Evolutionary conservation across 2,329 filamentous ascomycete species (phyloP).

Genomic region (Sporothrix pseudoabietina): DNA sequence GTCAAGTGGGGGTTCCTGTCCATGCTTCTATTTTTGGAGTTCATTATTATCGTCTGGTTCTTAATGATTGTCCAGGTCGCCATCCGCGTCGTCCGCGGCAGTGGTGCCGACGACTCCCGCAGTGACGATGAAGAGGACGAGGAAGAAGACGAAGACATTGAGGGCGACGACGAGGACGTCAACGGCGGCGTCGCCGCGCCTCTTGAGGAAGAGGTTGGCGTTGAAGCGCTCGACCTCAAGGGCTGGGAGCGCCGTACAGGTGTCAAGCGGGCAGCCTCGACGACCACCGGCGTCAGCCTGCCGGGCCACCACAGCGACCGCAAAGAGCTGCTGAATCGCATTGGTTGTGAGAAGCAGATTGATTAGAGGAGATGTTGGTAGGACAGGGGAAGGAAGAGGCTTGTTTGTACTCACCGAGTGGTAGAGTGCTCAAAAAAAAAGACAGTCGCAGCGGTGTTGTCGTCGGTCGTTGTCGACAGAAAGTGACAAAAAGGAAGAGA

Average conservation of each 20-base stretch:
- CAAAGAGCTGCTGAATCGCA: slow-evolving; percentile 78
- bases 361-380: slow-evolving; percentile 42
- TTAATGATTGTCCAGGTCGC: slow-evolving; percentile 83
- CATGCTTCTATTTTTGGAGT: slow-evolving; percentile 75
- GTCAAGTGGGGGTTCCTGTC: slow-evolving; percentile 78
- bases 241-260: slow-evolving; percentile 62
- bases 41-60: slow-evolving; percentile 83
- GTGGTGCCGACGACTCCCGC: slow-evolving; percentile 78
- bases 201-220: slow-evolving; percentile 74
- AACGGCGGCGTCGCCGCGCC: slow-evolving; percentile 57
- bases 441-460: neutral
- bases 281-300: slow-evolving; percentile 64
- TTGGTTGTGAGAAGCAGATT: slow-evolving; percentile 78
- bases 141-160: slow-evolving; percentile 57
- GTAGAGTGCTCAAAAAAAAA: no score
- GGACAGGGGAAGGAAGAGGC: neutral
- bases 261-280: slow-evolving; percentile 54
- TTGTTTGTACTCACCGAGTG: neutral
- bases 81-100: slow-evolving; percentile 74
- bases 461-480: neutral
- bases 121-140: slow-evolving; percentile 81
- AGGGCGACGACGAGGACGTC: slow-evolving; percentile 59
- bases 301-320: slow-evolving; percentile 72
- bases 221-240: slow-evolving; percentile 69
- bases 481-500: neutral